Evolutionary conservation across 176 grass and related monocot genomes (phyloP).

Genomic region (Luzula sylvatica): DNA sequence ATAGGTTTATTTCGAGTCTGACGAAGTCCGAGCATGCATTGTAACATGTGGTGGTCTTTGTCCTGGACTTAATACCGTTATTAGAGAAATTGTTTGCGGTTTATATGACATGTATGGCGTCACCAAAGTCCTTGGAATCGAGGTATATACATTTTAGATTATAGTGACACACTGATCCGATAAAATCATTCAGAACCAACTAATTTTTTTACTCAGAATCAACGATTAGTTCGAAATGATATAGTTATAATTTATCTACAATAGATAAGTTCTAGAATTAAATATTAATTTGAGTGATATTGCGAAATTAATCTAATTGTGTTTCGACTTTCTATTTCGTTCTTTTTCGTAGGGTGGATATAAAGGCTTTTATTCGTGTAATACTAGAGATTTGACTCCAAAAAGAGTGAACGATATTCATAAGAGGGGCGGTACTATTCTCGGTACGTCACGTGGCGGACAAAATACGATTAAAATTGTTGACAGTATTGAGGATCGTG

Average conservation of each 20-base stretch:
- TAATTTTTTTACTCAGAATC: too few species aligned
- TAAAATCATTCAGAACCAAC: not conserved
- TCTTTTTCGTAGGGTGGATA: slow-evolving; percentile 52
- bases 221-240: too few species aligned
- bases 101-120: slow-evolving; percentile 79
- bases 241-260: too few species aligned
- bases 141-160: slow-evolving; percentile 24
- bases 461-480: slow-evolving; percentile 68
- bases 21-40: slow-evolving; percentile 66
- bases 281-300: too few species aligned
- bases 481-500: slow-evolving; percentile 60
- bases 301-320: not conserved
- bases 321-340: not conserved
- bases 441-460: slow-evolving; percentile 70
- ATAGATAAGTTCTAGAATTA: too few species aligned
- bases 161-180: not conserved
- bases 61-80: slow-evolving; percentile 72
- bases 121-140: slow-evolving; percentile 44
- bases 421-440: slow-evolving; percentile 77
- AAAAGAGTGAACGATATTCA: slow-evolving; percentile 74
- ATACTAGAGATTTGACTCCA: slow-evolving; percentile 57
- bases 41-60: slow-evolving; percentile 87
- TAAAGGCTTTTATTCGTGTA: slow-evolving; percentile 72
- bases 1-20: slow-evolving; percentile 60
- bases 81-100: slow-evolving; percentile 71